Evolutionary conservation across 129 eudicot species (phyloP).

Genomic region (Apium graveolens): DNA sequence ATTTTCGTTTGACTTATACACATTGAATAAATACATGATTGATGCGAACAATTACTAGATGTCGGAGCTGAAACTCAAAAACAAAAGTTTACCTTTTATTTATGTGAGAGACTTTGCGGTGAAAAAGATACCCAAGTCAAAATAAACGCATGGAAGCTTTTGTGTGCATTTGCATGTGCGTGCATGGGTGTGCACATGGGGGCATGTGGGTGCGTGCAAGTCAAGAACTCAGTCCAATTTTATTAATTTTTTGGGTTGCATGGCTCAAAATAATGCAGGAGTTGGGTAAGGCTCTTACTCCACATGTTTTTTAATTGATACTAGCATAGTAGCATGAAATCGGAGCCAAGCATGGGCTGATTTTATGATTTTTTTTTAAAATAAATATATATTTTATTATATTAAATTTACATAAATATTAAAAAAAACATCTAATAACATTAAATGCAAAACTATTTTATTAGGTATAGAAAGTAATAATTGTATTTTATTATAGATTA

Average conservation of each 20-base stretch:
- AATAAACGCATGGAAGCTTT: not conserved
- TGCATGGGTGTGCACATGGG: not conserved
- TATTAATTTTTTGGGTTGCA: not conserved
- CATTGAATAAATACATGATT: not conserved
- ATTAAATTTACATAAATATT: too few species aligned
- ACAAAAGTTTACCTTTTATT: not conserved
- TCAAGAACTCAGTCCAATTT: not conserved
- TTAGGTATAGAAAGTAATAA: too few species aligned
- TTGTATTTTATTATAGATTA: too few species aligned
- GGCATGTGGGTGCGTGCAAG: not conserved
- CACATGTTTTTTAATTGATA: not conserved
- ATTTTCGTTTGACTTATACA: not conserved
- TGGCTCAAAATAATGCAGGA: not conserved
- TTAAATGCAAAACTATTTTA: too few species aligned
- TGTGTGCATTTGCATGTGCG: not conserved
- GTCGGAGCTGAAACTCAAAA: not conserved
- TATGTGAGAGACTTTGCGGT: not conserved
- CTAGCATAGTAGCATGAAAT: not conserved
- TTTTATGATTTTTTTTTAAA: too few species aligned
- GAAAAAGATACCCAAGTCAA: not conserved
- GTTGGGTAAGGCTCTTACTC: not conserved
- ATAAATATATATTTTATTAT: too few species aligned
- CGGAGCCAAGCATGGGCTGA: too few species aligned
- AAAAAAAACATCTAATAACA: too few species aligned
- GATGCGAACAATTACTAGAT: not conserved